A percentile compares a stretch with the other conserved stretches of the same genome.
phyloP scores from a whole-genome alignment of 2,329 filamentous ascomycete species.

The Sporothrix euskadiensis region DNA sequence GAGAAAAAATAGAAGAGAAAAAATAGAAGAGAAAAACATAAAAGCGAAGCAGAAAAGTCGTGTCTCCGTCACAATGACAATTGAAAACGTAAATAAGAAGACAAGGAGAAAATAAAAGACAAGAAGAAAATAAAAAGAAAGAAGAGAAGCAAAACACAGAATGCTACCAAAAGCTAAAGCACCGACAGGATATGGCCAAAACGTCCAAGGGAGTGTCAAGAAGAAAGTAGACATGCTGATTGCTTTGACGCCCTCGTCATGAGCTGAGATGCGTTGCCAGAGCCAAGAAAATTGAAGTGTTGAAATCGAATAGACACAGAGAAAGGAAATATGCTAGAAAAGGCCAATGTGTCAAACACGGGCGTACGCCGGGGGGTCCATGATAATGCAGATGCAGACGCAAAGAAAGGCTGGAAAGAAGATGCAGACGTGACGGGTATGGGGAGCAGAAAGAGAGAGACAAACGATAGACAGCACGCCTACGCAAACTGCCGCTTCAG shows the following conservation, averaged over 20 bases:
- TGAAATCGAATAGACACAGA: constrained; percentile 6
- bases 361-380: constrained; percentile 23
- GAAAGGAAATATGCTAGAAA: background rate
- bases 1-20: no score
- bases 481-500: constrained; percentile 61
- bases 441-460: background rate
- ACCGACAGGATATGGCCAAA: background rate
- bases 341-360: constrained; percentile 26
- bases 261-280: background rate
- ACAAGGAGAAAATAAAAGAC: no score
- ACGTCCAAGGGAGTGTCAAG: background rate
- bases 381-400: constrained; percentile 15
- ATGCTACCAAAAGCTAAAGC: constrained; percentile 5
- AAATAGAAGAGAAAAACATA: background rate
- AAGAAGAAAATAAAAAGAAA: no score
- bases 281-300: background rate
- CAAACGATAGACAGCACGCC: background rate
- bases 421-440: background rate
- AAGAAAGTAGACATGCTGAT: background rate
- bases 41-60: background rate
- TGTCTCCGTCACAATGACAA: constrained; percentile 17
- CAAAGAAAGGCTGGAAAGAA: background rate
- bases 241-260: background rate
- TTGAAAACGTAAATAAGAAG: background rate
- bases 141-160: background rate